phyloP scores from a whole-genome alignment of 2,329 filamentous ascomycete genomes.

The Zopfia rhizophila region DNA sequence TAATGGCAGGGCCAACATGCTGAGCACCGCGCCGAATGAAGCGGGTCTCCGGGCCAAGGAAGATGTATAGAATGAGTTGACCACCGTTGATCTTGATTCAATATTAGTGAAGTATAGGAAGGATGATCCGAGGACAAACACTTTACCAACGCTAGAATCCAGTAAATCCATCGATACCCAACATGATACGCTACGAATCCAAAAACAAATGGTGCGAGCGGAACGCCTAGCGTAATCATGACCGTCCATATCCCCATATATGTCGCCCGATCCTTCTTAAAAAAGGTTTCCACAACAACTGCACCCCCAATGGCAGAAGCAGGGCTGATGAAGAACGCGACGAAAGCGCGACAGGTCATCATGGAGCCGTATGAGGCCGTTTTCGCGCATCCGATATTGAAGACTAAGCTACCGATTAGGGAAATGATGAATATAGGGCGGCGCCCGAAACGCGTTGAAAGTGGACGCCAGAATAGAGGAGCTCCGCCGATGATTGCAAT shows the following conservation, averaged over 20 bases:
- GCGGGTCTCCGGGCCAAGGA: constrained; percentile 62
- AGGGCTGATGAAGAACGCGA: constrained; percentile 67
- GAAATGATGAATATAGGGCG: constrained; percentile 66
- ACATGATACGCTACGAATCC: constrained; percentile 62
- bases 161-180: constrained; percentile 69
- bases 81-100: constrained; percentile 62
- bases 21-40: constrained; percentile 58
- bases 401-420: constrained; percentile 57
- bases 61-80: constrained; percentile 67
- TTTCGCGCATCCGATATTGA: constrained; percentile 66
- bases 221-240: constrained; percentile 62
- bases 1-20: constrained; percentile 53
- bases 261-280: constrained; percentile 63
- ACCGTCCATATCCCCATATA: constrained; percentile 69
- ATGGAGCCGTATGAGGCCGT: constrained; percentile 61
- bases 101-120: constrained; percentile 7
- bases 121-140: background rate
- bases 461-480: constrained; percentile 67
- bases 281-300: constrained; percentile 68
- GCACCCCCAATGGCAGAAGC: constrained; percentile 65
- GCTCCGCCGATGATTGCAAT: constrained; percentile 65
- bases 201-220: constrained; percentile 53
- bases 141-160: constrained; percentile 64
- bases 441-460: constrained; percentile 65
- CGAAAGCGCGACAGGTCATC: constrained; percentile 63